A percentile compares a stretch with the other conserved stretches of the same genome.
phyloP scores from a whole-genome alignment of 1,284 basidiomycete genomes.

The Leccinum pachyderme region DNA sequence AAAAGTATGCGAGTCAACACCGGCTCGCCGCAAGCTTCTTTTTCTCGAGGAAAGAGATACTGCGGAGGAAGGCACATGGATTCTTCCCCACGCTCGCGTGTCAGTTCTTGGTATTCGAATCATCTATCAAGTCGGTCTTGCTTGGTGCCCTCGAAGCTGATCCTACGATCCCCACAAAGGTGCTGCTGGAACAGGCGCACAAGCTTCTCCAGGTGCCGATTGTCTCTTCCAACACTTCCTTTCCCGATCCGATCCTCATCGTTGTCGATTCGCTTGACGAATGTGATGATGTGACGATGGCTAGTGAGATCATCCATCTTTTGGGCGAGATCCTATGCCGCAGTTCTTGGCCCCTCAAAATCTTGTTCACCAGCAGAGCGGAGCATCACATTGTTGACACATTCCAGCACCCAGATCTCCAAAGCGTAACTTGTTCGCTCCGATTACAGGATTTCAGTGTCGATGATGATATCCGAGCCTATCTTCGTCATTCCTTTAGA shows the following conservation, averaged over 20 bases:
- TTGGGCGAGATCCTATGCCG: conserved; percentile 7
- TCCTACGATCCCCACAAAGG: conserved; percentile 17
- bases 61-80: conserved; percentile 15
- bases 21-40: conserved; percentile 26
- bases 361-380: conserved; percentile 20
- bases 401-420: conserved; percentile 15
- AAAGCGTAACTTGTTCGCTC: conserved; percentile 2
- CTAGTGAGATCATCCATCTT: conserved; percentile 16
- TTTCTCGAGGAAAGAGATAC: conserved; percentile 22
- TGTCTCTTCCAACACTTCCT: conserved; percentile 4
- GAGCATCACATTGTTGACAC: conserved; percentile 16
- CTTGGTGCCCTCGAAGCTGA: conserved; percentile 13
- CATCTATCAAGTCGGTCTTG: conserved; percentile 15
- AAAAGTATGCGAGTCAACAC: conserved; percentile 15
- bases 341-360: conserved; percentile 14
- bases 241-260: conserved; percentile 12
- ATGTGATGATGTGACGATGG: conserved; percentile 19
- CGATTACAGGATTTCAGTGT: conserved; percentile 17
- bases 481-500: conserved; percentile 20
- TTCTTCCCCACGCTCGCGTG: conserved; percentile 22
- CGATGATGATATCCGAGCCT: conserved; percentile 21
- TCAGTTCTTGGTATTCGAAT: conserved; percentile 13
- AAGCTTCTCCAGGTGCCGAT: conserved; percentile 18
- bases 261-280: conserved; percentile 27
- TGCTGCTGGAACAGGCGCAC: conserved; percentile 19